These are phyloP conservation scores for Acanthamoeba lenticulata DNA, from an alignment of 208 protist species.

Conservation along the genomic window DNA sequence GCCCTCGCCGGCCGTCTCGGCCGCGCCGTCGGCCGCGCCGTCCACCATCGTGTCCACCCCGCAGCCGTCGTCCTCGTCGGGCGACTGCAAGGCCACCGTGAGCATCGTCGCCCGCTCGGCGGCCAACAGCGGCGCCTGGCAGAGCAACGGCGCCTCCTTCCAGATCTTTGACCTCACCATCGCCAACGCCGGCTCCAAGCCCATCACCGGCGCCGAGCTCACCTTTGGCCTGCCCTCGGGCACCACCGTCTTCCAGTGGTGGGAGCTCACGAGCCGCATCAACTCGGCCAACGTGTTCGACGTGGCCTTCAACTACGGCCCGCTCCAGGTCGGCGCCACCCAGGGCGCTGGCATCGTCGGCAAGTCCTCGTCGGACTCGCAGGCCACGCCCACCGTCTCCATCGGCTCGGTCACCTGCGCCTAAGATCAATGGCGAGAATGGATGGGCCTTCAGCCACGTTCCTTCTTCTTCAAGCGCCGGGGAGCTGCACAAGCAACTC, in stretches of 20 bases:
- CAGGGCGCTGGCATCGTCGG: background rate
- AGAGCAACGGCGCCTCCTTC: background rate
- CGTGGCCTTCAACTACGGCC: background rate
- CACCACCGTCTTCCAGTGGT: slow-evolving; percentile 2
- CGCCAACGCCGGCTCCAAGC: background rate
- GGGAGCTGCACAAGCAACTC: too few species aligned
- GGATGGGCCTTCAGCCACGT: too few species aligned
- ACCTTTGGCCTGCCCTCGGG: background rate
- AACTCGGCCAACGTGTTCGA: background rate
- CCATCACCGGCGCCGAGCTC: background rate
- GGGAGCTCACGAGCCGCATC: background rate
- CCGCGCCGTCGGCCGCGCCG: background rate
- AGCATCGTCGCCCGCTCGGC: background rate
- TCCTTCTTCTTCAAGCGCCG: too few species aligned
- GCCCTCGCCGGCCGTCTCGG: background rate
- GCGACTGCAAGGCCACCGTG: background rate
- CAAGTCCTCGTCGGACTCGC: background rate
- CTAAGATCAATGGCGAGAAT: too few species aligned
- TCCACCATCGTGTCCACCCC: background rate
- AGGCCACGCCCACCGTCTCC: background rate
- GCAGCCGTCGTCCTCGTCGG: background rate
- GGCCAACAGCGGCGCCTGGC: background rate
- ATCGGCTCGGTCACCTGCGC: slow-evolving; percentile 15
- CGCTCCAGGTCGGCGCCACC: background rate
- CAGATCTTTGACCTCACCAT: background rate